Percentiles rank a stretch among this genome's conserved stretches.
These are phyloP conservation scores for Amanita inopinata DNA, from an alignment of 768 basidiomycete genomes.

Conservation along the genomic window DNA sequence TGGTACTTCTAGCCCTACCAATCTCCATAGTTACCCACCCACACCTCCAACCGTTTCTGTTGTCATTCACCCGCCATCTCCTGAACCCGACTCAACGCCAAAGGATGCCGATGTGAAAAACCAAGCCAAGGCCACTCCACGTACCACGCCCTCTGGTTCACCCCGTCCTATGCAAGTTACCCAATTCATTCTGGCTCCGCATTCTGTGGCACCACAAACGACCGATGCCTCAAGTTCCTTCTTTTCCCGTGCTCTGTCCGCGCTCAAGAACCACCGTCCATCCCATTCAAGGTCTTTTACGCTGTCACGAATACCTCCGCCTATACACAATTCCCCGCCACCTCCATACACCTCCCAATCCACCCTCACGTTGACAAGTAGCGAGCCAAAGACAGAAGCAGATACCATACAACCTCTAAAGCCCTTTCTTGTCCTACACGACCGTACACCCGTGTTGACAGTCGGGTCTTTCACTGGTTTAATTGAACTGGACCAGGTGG, in stretches of 20 bases:
- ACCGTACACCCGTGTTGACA: conserved; percentile 59
- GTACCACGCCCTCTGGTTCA: conserved; percentile 3
- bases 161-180: conserved; percentile 18
- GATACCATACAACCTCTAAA: conserved; percentile 13
- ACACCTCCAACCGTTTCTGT: conserved; percentile 31
- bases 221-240: conserved; percentile 35
- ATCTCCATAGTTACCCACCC: conserved; percentile 50
- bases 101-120: conserved; percentile 1
- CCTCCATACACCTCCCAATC: conserved; percentile 25
- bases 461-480: conserved; percentile 49
- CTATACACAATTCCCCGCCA: conserved; percentile 24
- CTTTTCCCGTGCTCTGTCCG: conserved; percentile 40
- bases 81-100: conserved; percentile 12
- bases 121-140: conserved; percentile 10
- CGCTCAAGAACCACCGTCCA: conserved; percentile 39
- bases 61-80: conserved; percentile 23
- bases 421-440: conserved; percentile 33
- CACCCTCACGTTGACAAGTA: conserved; percentile 12
- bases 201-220: conserved; percentile 26
- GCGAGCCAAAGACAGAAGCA: neutral
- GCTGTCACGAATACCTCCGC: conserved; percentile 29
- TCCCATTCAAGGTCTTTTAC: conserved; percentile 58
- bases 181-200: conserved; percentile 44
- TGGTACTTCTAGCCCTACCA: conserved; percentile 29
- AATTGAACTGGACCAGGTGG: conserved; percentile 50